Evolutionary conservation across 345 rosid species (phyloP).

Genomic region (Schrenkiella parvula): DNA sequence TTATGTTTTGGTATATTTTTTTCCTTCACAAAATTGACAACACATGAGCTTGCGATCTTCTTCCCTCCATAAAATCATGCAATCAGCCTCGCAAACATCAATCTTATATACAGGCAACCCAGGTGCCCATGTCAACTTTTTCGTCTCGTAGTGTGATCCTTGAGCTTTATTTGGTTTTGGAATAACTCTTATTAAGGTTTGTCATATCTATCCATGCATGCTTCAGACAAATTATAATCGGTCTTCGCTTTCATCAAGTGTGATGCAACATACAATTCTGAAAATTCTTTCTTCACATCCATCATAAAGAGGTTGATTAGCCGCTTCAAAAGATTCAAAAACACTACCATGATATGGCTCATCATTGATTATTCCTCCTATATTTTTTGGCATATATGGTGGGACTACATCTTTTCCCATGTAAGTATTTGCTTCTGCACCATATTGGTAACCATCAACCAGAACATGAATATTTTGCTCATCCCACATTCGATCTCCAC

Average conservation of each 20-base stretch:
- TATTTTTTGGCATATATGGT: neutral
- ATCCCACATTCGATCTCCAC: no score
- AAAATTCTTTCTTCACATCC: neutral
- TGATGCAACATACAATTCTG: neutral
- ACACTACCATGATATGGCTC: neutral
- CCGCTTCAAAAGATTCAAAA: neutral
- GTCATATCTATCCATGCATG: neutral
- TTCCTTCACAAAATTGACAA: neutral
- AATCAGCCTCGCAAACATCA: neutral
- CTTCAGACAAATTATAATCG: neutral
- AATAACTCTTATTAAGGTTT: neutral
- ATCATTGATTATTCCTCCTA: neutral
- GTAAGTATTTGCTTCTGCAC: no score
- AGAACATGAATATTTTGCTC: no score
- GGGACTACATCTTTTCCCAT: no score
- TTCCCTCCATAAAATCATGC: neutral
- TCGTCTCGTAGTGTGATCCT: neutral
- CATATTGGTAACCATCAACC: no score
- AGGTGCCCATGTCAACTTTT: neutral
- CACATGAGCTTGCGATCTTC: neutral
- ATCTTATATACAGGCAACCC: neutral
- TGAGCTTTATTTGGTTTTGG: neutral
- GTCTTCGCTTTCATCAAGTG: neutral
- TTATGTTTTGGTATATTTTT: neutral
- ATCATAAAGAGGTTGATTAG: neutral